Evolutionary conservation across 495 filamentous ascomycete genomes (phyloP), one percentile per base, ranked within the genome.

Genomic region (Neurospora sublineolata): DNA sequence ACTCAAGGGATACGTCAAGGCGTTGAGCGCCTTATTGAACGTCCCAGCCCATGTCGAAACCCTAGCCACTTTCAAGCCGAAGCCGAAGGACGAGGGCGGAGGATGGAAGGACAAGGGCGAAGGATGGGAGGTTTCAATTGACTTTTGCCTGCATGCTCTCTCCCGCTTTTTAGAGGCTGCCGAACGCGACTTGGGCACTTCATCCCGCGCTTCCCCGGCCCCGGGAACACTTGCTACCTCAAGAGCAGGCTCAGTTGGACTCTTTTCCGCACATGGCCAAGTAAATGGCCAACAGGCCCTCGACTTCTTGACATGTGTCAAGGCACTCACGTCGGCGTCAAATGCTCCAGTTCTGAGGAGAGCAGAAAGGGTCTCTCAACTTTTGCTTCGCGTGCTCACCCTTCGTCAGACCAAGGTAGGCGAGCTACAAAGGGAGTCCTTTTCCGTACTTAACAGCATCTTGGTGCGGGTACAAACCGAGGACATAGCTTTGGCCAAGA

Each of bases 11-110:
- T 97, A 97, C 79, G 85, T 90, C 75, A 97, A 93, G 84, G 87
- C 88, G 37, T 80, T 98, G 71, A 80, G 83, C 30, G 83, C 85
- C 42, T 80, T 96, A 16, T 83, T 97, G n/a, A 87, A 88, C 60
- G 87, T 89, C 75, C 85, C 87, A 33, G 86, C 92, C 42, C 93
- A 93, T 79, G 88, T 90, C 20, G 95, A 99, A 78, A 90, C 92
- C 75, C 82, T 98, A 10, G 78, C 82, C 37, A 73, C 78, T 37
- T 71, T 77, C 1, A 80, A 83, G 5, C 33, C 33, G 33, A 80
- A 83, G 5, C 33, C 33, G 33, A 36, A 36, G 33, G 33, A 36
- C 33, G 6, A 36, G 18, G 79, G 80, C 67, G 82, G 89, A 9
- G 86, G 89, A 69, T 97, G 95, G 93, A 81, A 88, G 41, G 83